These are phyloP conservation scores for Hymenoscyphus albidus DNA, from an alignment of 2,329 filamentous ascomycete species.

Conservation along the genomic window DNA sequence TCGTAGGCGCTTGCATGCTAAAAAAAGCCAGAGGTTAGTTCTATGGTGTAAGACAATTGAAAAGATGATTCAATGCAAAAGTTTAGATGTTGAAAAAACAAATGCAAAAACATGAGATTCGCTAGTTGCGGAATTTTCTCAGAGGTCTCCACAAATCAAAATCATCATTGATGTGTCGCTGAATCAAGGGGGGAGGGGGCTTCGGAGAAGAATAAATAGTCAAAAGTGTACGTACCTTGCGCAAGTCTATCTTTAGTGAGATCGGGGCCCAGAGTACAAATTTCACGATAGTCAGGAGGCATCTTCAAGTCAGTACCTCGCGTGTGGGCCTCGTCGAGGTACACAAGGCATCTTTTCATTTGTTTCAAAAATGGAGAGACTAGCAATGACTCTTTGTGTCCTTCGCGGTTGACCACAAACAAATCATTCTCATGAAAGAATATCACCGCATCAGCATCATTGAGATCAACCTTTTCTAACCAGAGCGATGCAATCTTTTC, in stretches of 20 bases:
- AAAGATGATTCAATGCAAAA: too few relatives aligned
- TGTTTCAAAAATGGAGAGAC: constrained; percentile 55
- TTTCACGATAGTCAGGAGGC: constrained; percentile 55
- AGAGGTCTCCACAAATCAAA: too few relatives aligned
- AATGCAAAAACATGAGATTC: too few relatives aligned
- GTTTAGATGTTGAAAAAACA: too few relatives aligned
- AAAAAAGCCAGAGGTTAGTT: too few relatives aligned
- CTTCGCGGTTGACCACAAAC: constrained; percentile 47
- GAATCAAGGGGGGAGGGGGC: too few relatives aligned
- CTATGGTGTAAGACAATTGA: too few relatives aligned
- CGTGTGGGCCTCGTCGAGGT: constrained; percentile 68
- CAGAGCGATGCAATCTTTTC: constrained; percentile 48
- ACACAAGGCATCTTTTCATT: constrained; percentile 59
- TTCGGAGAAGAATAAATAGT: too few relatives aligned
- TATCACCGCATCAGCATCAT: constrained; percentile 43
- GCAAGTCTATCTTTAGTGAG: constrained; percentile 66
- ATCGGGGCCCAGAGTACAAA: constrained; percentile 61
- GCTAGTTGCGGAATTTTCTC: too few relatives aligned
- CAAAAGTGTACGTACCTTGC: too few relatives aligned
- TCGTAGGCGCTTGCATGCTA: constrained; percentile 69
- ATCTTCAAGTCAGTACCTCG: constrained; percentile 65
- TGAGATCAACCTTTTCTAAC: constrained; percentile 38
- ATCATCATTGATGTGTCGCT: too few relatives aligned
- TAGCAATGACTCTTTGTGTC: constrained; percentile 46
- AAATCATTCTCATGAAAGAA: constrained; percentile 58